Evolutionary conservation across 768 basidiomycete genomes (phyloP).

Genomic region (Agrocybe pediades): DNA sequence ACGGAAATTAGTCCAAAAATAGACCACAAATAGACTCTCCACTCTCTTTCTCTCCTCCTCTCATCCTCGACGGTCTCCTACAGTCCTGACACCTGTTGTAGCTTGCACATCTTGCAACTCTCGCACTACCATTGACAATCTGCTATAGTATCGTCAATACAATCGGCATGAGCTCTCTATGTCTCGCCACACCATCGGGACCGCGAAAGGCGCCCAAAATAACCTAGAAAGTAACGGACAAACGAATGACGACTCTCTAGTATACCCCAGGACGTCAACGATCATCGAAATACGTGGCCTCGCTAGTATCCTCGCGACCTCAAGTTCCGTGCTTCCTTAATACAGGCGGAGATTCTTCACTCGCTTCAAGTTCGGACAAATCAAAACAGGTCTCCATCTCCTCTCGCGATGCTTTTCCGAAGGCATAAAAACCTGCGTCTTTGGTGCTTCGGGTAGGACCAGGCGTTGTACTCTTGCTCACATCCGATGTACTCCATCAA

Average conservation of each 20-base stretch:
- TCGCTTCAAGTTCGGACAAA: constrained; percentile 26
- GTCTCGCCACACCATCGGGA: not conserved
- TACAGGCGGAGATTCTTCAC: not conserved
- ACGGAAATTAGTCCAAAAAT: not conserved
- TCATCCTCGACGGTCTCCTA: not conserved
- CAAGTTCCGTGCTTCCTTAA: constrained; percentile 6
- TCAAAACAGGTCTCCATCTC: constrained; percentile 18
- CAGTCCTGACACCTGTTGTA: no score
- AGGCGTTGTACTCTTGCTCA: not conserved
- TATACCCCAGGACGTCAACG: not conserved
- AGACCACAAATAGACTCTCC: constrained; percentile 7
- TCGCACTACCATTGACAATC: no score
- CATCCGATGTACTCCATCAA: constrained; percentile 11
- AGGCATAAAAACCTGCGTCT: constrained; percentile 14
- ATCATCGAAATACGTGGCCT: not conserved
- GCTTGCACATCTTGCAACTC: no score
- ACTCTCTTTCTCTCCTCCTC: not conserved
- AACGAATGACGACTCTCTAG: not conserved
- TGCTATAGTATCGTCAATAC: no score
- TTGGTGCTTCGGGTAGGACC: not conserved
- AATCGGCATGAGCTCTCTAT: not conserved
- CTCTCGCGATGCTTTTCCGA: constrained; percentile 32
- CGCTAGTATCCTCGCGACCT: not conserved
- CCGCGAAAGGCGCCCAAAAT: constrained; percentile 4
- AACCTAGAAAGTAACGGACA: not conserved